Percentiles rank a stretch among this genome's conserved stretches.
Evolutionary conservation across 2,329 filamentous ascomycete species (phyloP).

Genomic region (Trichoderma polysporum): DNA sequence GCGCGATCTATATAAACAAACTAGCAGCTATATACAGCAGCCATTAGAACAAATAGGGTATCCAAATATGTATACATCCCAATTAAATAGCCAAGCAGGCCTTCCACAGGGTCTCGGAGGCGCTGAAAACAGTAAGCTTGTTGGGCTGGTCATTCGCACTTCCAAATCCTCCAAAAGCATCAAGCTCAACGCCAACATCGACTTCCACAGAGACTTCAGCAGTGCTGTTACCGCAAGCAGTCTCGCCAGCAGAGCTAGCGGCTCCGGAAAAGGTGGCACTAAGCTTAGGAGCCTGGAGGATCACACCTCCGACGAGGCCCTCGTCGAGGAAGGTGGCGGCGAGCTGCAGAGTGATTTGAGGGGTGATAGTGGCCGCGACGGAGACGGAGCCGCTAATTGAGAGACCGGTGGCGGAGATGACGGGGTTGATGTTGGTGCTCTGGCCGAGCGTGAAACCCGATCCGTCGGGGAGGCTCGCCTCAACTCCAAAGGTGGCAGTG

Average conservation of each 20-base stretch:
- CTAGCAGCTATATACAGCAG: background rate
- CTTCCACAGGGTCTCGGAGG: background rate
- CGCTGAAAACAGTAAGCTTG: conserved; percentile 6
- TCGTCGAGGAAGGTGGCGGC: conserved; percentile 16
- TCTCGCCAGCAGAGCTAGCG: background rate
- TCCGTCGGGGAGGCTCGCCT: conserved; percentile 17
- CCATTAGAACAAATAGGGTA: background rate
- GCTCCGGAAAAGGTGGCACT: background rate
- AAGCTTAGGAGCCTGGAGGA: background rate
- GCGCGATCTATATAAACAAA: background rate
- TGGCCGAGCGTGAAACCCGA: conserved; percentile 1
- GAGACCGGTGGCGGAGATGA: background rate
- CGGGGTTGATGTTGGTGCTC: background rate
- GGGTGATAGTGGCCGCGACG: background rate
- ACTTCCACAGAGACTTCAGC: background rate
- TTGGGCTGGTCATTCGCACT: background rate
- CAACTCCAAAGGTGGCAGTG: background rate
- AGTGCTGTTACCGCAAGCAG: background rate
- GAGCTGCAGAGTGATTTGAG: conserved; percentile 3
- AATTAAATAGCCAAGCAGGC: conserved; percentile 1
- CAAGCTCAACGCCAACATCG: conserved; percentile 9
- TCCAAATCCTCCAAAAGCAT: conserved; percentile 16
- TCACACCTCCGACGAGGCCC: conserved; percentile 13
- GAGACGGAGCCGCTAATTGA: conserved; percentile 1
- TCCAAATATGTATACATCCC: background rate